Percentiles rank a stretch among this genome's conserved stretches.
Conservation (phyloP, 768 basidiomycete genomes). For the Lactifluus subvellereus region DNA sequence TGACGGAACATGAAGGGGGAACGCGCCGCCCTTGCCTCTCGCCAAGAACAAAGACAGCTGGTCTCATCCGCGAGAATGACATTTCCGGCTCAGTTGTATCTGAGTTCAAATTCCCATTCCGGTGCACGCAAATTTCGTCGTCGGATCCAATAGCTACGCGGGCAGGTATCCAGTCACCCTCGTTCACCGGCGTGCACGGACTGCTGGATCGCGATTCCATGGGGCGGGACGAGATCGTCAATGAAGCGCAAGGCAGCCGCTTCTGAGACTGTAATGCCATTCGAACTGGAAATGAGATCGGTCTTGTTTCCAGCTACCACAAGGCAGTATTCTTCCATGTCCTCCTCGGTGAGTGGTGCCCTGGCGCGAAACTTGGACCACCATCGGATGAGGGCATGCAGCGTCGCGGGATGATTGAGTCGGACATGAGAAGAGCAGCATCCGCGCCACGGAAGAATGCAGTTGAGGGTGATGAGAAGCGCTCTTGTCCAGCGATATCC, state of each 20-base stretch:
- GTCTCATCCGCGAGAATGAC: constrained; percentile 9
- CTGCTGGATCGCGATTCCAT: constrained; percentile 17
- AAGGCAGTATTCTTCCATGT: constrained; percentile 58
- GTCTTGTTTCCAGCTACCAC: constrained; percentile 42
- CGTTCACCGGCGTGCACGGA: constrained; percentile 9
- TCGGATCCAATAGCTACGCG: background rate
- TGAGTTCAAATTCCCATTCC: background rate
- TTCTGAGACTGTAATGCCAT: constrained; percentile 31
- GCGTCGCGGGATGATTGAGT: constrained; percentile 59
- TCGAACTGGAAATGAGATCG: constrained; percentile 39
- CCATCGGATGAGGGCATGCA: constrained; percentile 60
- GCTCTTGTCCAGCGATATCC: constrained; percentile 86
- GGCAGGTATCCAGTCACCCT: background rate
- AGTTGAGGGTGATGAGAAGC: constrained; percentile 73
- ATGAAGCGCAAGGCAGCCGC: constrained; percentile 49
- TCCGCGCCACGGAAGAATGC: constrained; percentile 86
- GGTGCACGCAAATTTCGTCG: background rate
- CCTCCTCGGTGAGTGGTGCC: constrained; percentile 62
- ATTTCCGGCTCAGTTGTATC: background rate
- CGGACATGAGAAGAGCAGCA: constrained; percentile 75
- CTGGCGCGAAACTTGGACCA: constrained; percentile 68
- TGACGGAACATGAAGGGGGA: too few species aligned
- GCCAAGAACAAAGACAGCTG: too few species aligned
- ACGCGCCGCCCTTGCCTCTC: too few species aligned
- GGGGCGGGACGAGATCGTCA: constrained; percentile 42